Conservation (phyloP, 208 protist genomes). For the Naegleria gruberi region DNA sequence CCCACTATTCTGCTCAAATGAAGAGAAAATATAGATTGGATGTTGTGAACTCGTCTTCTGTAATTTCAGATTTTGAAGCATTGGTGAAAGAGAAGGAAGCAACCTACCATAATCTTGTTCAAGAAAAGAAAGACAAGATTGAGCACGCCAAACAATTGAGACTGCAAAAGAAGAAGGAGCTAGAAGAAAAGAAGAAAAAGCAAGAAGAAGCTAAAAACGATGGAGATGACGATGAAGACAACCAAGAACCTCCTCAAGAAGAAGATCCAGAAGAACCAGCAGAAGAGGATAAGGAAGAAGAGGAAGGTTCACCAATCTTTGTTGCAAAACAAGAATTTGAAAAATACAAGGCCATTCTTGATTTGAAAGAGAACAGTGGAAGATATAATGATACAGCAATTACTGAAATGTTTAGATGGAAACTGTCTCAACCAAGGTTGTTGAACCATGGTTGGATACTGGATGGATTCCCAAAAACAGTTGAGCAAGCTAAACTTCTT, state of each 20-base stretch:
- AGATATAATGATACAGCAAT: conserved; percentile 62
- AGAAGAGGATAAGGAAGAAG: conserved; percentile 46
- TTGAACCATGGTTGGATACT: conserved; percentile 81
- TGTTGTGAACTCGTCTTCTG: conserved; percentile 49
- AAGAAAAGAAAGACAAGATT: conserved; percentile 43
- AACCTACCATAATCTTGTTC: not conserved
- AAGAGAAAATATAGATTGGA: conserved; percentile 65
- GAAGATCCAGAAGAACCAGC: conserved; percentile 48
- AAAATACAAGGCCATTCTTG: conserved; percentile 43
- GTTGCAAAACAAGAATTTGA: conserved; percentile 54
- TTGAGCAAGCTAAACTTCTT: conserved; percentile 65
- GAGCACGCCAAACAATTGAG: conserved; percentile 35
- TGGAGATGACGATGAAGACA: conserved; percentile 12
- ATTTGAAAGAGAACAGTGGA: conserved; percentile 48
- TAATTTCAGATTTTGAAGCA: conserved; percentile 34
- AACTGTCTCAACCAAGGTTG: conserved; percentile 62
- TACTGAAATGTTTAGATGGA: conserved; percentile 73
- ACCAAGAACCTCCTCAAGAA: conserved; percentile 32
- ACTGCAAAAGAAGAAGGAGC: conserved; percentile 41
- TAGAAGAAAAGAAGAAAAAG: conserved; percentile 36
- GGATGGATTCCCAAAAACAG: conserved; percentile 71
- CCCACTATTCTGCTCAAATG: conserved; percentile 52
- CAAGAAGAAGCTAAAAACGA: conserved; percentile 25
- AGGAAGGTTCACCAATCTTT: conserved; percentile 44
- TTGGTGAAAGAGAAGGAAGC: not conserved